Evolutionary conservation across 176 grass and related monocot genomes (phyloP).

Genomic region (Tillandsia fasciculata): DNA sequence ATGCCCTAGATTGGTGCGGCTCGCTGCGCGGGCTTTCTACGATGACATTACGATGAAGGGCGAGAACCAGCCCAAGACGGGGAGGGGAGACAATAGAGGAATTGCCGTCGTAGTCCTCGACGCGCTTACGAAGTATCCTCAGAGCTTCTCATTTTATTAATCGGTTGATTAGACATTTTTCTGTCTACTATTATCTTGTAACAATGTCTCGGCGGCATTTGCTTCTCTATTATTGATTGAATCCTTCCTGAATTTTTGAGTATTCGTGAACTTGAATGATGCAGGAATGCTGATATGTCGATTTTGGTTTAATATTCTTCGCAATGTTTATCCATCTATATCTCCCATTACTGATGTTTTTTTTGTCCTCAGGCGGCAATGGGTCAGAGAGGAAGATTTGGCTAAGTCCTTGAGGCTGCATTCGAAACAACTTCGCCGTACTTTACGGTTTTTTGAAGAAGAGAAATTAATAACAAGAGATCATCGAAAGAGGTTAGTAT

Average conservation of each 20-base stretch:
- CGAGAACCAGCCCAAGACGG: slow-evolving; percentile 80
- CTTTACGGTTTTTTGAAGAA: slow-evolving; percentile 94
- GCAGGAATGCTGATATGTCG: too few relatives aligned
- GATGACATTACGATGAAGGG: slow-evolving; percentile 91
- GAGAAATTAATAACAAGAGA: slow-evolving; percentile 87
- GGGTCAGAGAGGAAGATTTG: slow-evolving; percentile 94
- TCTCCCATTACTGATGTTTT: slow-evolving; percentile 2
- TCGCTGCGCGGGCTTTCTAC: slow-evolving; percentile 84
- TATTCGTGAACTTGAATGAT: too few relatives aligned
- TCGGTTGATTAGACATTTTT: background rate
- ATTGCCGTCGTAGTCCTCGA: slow-evolving; percentile 96
- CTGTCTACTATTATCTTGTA: background rate
- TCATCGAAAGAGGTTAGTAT: slow-evolving; percentile 82
- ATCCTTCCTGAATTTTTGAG: too few relatives aligned
- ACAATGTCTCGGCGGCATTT: background rate
- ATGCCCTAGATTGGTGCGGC: slow-evolving; percentile 51
- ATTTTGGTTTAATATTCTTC: too few relatives aligned
- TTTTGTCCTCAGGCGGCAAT: slow-evolving; percentile 52
- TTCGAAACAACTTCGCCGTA: slow-evolving; percentile 70
- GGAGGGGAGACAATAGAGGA: slow-evolving; percentile 89
- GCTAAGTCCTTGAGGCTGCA: slow-evolving; percentile 89
- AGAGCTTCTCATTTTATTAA: background rate
- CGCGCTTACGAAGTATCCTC: slow-evolving; percentile 59
- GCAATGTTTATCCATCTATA: slow-evolving; percentile 1
- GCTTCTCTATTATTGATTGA: background rate